Evolutionary conservation across 768 basidiomycete genomes (phyloP), one percentile per base, ranked within the genome.

Genomic region (Mrakia gelida): DNA sequence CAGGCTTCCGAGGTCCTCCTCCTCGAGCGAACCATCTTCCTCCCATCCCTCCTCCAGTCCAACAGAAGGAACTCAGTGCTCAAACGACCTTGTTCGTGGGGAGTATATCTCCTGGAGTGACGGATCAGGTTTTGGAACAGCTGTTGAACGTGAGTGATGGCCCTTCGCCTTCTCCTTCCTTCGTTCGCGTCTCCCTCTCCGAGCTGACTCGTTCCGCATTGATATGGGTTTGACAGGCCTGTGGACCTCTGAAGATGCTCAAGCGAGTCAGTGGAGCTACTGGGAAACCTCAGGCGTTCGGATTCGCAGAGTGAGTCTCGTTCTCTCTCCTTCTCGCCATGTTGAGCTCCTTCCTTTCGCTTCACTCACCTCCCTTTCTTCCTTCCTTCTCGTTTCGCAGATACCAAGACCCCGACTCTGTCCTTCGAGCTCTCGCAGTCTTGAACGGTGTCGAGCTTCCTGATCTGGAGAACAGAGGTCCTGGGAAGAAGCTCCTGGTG

Each of bases 251-350:
- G 79, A 90, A 90, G 79, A 93, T 92, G 0, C 92, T 99, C 86
- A 98, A 95, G 81, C 91, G 95, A 23, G 90, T 95, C 32, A 92
- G 93, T 67, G 95, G 94, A 2, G 93, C 94, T 34, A 91, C 92
- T 26, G 93, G 95, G 82, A 93, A 95, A 84, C 92, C 95, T 9
- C 93, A 95, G 86, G 94, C 94, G 3, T 98, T 98, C 83, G 97
- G 95, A 15, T 99, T 98, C 85, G 96, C 94, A 71, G 93, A 96
- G 84, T 98, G 59, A 72, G 65, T 32, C 6, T 65, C 23, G 32
- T 59, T 10, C 38, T 23, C 68, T 32, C 6, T 65, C 23, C 45
- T 59, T 10, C 38, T 23, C 68, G 26, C 43, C 32, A n/a, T 41
- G 30, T 2, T 26, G n/a, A 49, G 21, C 45, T 28, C 28, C 30